Conservation (phyloP, 768 basidiomycete genomes). For the Ramaria sp. region DNA sequence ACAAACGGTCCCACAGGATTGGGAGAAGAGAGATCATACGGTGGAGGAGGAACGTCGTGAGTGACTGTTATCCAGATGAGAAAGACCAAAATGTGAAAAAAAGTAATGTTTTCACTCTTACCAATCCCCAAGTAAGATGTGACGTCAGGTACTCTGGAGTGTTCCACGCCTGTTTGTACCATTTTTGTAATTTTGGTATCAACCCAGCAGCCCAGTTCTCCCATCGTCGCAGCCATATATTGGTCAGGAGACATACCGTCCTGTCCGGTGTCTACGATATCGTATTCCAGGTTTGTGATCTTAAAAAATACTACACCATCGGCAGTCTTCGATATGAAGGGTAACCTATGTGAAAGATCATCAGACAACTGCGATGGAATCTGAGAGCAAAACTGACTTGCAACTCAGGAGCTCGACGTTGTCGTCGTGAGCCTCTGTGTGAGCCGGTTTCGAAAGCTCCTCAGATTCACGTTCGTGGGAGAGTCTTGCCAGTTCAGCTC, state of each 20-base stretch:
- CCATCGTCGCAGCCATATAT: conserved; percentile 44
- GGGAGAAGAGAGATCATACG: neutral
- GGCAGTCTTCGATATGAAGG: conserved; percentile 8
- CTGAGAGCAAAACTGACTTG: neutral
- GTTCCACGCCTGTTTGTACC: conserved; percentile 69
- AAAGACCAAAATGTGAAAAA: neutral
- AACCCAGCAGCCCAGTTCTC: conserved; percentile 79
- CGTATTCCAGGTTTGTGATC: conserved; percentile 66
- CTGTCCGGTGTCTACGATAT: conserved; percentile 33
- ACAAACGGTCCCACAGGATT: conserved; percentile 4
- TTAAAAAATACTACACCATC: conserved; percentile 62
- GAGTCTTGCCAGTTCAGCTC: conserved; percentile 33
- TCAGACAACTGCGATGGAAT: neutral
- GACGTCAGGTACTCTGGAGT: conserved; percentile 45
- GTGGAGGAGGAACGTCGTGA: neutral
- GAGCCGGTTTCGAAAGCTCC: conserved; percentile 15
- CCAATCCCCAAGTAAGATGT: conserved; percentile 39
- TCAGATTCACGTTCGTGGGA: conserved; percentile 16
- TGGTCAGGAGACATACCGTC: conserved; percentile 29
- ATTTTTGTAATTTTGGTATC: conserved; percentile 65
- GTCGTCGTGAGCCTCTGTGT: conserved; percentile 6
- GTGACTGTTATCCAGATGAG: neutral
- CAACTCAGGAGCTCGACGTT: neutral
- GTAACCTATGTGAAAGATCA: neutral
- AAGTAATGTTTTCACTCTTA: conserved; percentile 19